Percentiles rank a stretch among this genome's conserved stretches.
phyloP scores from a whole-genome alignment of 306 rosid species.

The Lupinus albus region DNA sequence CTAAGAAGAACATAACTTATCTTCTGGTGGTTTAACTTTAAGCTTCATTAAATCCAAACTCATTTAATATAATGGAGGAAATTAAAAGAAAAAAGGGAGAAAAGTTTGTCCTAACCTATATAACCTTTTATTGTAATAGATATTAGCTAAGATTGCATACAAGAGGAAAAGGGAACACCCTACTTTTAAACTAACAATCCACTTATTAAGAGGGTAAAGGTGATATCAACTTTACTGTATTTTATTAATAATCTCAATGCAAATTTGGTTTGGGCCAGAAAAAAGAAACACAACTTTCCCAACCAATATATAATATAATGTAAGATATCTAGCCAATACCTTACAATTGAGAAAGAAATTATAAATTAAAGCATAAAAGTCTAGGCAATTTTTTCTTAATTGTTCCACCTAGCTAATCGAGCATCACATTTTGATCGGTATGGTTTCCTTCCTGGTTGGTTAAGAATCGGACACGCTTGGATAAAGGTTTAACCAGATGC shows the following conservation, averaged over 20 bases:
- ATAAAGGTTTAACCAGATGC: too few relatives aligned
- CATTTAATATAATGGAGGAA: background rate
- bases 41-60: conserved; percentile 15
- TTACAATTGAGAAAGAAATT: conserved; percentile 10
- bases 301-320: background rate
- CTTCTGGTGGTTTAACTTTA: background rate
- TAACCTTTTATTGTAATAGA: background rate
- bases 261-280: conserved; percentile 24
- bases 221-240: conserved; percentile 32
- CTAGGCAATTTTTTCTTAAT: background rate
- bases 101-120: background rate
- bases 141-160: conserved; percentile 20
- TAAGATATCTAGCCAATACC: conserved; percentile 25
- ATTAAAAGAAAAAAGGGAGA: background rate
- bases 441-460: too few relatives aligned
- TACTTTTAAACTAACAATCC: conserved; percentile 48
- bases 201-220: conserved; percentile 37
- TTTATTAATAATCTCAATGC: conserved; percentile 32
- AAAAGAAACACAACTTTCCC: conserved; percentile 41
- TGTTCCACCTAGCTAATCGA: too few relatives aligned
- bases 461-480: too few relatives aligned
- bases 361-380: background rate
- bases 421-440: too few relatives aligned
- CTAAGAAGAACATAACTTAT: too few relatives aligned
- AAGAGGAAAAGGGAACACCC: conserved; percentile 8